phyloP scores from a whole-genome alignment of 2,329 filamentous ascomycete species.

The Aspergillus latus region DNA sequence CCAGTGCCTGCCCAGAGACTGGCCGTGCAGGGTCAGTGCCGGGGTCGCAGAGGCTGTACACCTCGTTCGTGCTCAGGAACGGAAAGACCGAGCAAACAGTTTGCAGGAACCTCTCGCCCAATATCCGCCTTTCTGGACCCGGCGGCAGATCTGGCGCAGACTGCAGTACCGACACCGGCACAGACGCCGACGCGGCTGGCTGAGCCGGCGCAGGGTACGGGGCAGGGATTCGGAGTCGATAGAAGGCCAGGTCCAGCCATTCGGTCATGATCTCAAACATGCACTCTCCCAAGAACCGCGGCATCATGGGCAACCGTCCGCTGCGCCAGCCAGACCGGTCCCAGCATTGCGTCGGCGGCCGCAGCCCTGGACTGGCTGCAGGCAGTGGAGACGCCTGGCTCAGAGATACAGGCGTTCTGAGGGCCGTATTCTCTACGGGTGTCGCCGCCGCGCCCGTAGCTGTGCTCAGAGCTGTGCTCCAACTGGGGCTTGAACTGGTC shows the following conservation, averaged over 20 bases:
- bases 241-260: conserved; percentile 9
- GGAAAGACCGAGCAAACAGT: not conserved
- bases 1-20: not conserved
- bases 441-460: not conserved
- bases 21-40: not conserved
- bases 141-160: not conserved
- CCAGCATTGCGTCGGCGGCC: conserved; percentile 2
- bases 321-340: conserved; percentile 4
- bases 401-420: not conserved
- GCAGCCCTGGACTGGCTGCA: not conserved
- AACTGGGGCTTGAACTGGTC: not conserved
- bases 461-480: too few relatives aligned
- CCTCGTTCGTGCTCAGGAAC: not conserved
- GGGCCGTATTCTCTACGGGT: not conserved
- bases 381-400: not conserved
- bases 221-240: not conserved
- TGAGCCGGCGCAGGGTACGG: not conserved
- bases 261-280: conserved; percentile 11
- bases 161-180: not conserved
- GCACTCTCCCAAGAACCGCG: not conserved
- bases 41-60: not conserved
- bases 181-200: too few relatives aligned
- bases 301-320: conserved; percentile 8
- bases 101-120: not conserved
- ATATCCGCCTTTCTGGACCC: not conserved